Evolutionary conservation across 345 rosid genomes (phyloP).

Genomic region (Eutrema heterophyllum): DNA sequence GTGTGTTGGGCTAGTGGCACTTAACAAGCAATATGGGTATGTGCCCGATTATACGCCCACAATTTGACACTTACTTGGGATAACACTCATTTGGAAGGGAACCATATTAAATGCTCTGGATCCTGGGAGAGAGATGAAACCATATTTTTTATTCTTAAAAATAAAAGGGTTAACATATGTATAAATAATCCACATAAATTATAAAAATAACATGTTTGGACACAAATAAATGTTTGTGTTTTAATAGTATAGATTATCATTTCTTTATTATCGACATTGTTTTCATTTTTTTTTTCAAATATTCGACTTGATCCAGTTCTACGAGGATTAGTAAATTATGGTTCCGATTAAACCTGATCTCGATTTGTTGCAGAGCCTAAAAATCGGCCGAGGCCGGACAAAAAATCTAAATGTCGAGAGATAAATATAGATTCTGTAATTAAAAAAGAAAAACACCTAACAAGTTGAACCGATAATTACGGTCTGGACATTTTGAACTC

Average conservation of each 20-base stretch:
- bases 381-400: neutral
- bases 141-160: too few relatives aligned
- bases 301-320: neutral
- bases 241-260: neutral
- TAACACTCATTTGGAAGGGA: too few relatives aligned
- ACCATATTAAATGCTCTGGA: too few relatives aligned
- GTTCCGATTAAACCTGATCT: neutral
- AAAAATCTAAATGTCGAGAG: neutral
- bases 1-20: too few relatives aligned
- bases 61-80: too few relatives aligned
- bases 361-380: neutral
- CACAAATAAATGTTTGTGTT: too few relatives aligned
- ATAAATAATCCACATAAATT: too few relatives aligned
- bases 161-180: too few relatives aligned
- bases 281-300: neutral
- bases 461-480: neutral
- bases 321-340: neutral
- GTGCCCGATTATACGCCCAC: too few relatives aligned
- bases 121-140: too few relatives aligned
- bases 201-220: too few relatives aligned
- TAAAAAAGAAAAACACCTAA: neutral
- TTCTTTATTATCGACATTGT: neutral
- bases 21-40: too few relatives aligned
- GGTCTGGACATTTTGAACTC: neutral
- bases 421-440: neutral